Evolutionary conservation across 352 stramenopile genomes (phyloP).

Genomic region (Thalassiosira exigua): DNA sequence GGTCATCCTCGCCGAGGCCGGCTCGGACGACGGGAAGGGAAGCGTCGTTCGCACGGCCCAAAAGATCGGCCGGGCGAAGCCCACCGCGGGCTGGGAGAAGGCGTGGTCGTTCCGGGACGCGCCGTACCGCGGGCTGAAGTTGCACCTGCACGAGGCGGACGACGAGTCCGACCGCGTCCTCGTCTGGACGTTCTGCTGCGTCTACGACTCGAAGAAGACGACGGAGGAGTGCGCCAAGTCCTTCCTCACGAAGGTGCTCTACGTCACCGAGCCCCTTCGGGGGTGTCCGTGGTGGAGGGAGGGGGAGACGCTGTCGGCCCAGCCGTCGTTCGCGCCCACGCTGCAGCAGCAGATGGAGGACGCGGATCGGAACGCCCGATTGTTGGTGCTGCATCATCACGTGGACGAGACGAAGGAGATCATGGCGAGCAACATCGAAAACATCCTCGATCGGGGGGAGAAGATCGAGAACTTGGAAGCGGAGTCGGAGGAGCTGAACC

Average conservation of each 20-base stretch:
- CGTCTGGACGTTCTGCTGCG: conserved; percentile 65
- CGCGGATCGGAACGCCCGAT: conserved; percentile 52
- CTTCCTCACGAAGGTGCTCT: conserved; percentile 77
- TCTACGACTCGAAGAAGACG: conserved; percentile 62
- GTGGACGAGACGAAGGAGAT: conserved; percentile 66
- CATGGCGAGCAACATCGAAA: conserved; percentile 75
- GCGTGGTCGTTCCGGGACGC: conserved; percentile 20
- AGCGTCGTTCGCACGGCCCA: conserved; percentile 51
- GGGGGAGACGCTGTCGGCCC: conserved; percentile 46
- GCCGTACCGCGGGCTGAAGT: conserved; percentile 66
- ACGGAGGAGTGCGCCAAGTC: conserved; percentile 51
- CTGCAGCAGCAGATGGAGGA: conserved; percentile 75
- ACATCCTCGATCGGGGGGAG: conserved; percentile 65
- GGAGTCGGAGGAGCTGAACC: conserved; percentile 47
- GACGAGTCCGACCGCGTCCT: conserved; percentile 30
- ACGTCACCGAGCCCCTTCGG: conserved; percentile 59
- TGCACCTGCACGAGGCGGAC: conserved; percentile 68
- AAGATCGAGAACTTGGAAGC: conserved; percentile 63
- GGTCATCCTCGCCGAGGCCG: conserved; percentile 68
- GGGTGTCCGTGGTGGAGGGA: conserved; percentile 59
- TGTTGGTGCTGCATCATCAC: conserved; percentile 61
- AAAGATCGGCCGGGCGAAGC: conserved; percentile 61
- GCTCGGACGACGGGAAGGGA: conserved; percentile 49
- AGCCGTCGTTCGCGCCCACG: conserved; percentile 73
- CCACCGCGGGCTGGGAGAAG: conserved; percentile 70